Base-by-base conservation (phyloP, 2,329 filamentous ascomycete genomes). In the Lachnellula arida region DNA sequence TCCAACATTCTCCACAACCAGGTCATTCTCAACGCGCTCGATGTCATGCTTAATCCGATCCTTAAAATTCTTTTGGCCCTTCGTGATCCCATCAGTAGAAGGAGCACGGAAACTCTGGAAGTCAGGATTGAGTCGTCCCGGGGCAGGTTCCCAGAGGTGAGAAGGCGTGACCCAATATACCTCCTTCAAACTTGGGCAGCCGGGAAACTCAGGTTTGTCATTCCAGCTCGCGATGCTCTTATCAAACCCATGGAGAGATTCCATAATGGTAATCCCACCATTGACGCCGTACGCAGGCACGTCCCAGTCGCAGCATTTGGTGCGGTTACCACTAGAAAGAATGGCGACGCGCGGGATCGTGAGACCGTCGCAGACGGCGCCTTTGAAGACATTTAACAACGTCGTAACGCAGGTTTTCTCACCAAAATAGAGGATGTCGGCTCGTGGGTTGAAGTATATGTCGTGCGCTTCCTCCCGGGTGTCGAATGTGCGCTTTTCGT, bases 201-300 rank as follows among this genome's bases (percentile, higher is more conserved):
- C 59, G 2, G 23, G 28, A 19, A 19, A 51, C 28, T 2, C 15
- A 12, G 23, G 22, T 7, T 40, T 6, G 5, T 12, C 14, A 3
- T 28, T 37, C 1, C 28, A 32, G 8, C 8, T 11, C 2, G 11
- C 8, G 8, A 40, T 22, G 12, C 28, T 40, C 7, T 48, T 7
- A 37, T 48, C 19, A 46, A 57, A 54, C 3, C 60, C 55, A 44
- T 60, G 57, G 5, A 62, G 35, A 5, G 44, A 55, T 17, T 56
- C 23, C 23, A 58, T 32, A 5, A 46, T 32, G 14, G 17, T 19
- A 12, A 61, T 25, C 5, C 54, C 50, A 28, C 54, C 56, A 37
- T 28, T 17, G 22, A 57, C 32, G 9, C 46, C 49, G 22, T 46
- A 55, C 5, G 5, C 4, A 3, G 22, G 3, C 3, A 22, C 19